Evolutionary conservation across 106 monocot species (phyloP).

Genomic region (Ottelia alismoides): DNA sequence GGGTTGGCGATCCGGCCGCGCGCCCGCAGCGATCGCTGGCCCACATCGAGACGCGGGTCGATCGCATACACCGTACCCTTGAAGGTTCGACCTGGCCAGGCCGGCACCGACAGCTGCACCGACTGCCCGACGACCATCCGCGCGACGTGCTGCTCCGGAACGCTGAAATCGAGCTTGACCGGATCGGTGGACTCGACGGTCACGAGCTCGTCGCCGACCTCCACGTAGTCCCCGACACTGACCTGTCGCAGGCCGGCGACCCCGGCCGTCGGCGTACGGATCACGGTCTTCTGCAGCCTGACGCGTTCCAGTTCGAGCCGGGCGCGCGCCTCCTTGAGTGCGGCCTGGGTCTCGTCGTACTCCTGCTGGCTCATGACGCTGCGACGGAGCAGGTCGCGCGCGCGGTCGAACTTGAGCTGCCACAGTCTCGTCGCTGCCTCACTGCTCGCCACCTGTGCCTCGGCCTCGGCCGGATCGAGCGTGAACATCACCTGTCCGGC

Average conservation of each 20-base stretch:
- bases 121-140: not conserved
- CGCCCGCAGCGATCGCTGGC: not conserved
- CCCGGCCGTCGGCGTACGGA: not conserved
- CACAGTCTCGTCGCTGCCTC: not conserved
- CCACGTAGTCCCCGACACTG: not conserved
- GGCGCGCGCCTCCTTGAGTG: not conserved
- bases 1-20: not conserved
- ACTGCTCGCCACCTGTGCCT: not conserved
- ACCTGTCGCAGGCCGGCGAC: not conserved
- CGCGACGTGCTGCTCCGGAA: not conserved
- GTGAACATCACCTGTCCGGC: not conserved
- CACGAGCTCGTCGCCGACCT: not conserved
- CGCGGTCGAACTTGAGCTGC: not conserved
- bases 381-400: not conserved
- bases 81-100: not conserved
- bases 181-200: not conserved
- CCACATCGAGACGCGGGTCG: not conserved
- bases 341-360: not conserved
- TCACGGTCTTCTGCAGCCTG: not conserved
- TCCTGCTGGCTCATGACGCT: not conserved
- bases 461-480: not conserved
- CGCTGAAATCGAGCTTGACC: not conserved
- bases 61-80: not conserved
- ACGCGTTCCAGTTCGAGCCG: not conserved
- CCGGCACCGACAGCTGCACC: not conserved